A percentile compares a stretch with the other conserved stretches of the same genome.
phyloP scores from a whole-genome alignment of 2,329 filamentous ascomycete genomes.

The Aspergillus sp. region DNA sequence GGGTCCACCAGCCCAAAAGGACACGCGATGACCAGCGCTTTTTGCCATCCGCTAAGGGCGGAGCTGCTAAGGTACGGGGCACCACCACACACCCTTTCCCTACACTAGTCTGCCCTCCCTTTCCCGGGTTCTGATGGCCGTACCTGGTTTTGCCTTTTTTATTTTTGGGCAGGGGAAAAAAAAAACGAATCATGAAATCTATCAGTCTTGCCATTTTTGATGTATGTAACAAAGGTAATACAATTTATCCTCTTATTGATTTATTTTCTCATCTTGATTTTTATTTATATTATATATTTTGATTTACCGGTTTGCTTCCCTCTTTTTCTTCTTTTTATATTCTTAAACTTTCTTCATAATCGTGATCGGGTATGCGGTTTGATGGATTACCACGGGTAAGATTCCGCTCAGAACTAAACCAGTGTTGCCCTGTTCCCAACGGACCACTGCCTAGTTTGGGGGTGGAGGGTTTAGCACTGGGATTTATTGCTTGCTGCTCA shows the following conservation, averaged over 20 bases:
- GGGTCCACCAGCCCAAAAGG: constrained; percentile 19
- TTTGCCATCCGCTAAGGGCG: constrained; percentile 15
- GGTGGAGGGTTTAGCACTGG: background rate
- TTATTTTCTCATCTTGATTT: too few relatives aligned
- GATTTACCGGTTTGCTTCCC: too few relatives aligned
- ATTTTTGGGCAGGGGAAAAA: background rate
- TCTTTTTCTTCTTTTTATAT: too few relatives aligned
- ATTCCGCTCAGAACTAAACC: background rate
- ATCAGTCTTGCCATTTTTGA: too few relatives aligned
- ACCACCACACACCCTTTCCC: background rate
- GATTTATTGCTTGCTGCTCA: background rate
- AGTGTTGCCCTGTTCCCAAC: background rate
- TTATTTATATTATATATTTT: too few relatives aligned
- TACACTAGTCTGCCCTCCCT: too few relatives aligned
- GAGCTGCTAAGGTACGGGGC: background rate
- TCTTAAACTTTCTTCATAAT: too few relatives aligned
- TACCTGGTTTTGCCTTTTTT: constrained; percentile 8
- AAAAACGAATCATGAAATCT: too few relatives aligned
- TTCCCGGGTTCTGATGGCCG: background rate
- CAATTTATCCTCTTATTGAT: too few relatives aligned
- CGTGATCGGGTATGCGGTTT: too few relatives aligned
- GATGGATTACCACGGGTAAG: too few relatives aligned
- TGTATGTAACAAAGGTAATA: too few relatives aligned
- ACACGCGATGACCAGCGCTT: constrained; percentile 23
- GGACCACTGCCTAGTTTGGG: background rate